Conservation (phyloP, 495 filamentous ascomycete species). For the Podospora conica region DNA sequence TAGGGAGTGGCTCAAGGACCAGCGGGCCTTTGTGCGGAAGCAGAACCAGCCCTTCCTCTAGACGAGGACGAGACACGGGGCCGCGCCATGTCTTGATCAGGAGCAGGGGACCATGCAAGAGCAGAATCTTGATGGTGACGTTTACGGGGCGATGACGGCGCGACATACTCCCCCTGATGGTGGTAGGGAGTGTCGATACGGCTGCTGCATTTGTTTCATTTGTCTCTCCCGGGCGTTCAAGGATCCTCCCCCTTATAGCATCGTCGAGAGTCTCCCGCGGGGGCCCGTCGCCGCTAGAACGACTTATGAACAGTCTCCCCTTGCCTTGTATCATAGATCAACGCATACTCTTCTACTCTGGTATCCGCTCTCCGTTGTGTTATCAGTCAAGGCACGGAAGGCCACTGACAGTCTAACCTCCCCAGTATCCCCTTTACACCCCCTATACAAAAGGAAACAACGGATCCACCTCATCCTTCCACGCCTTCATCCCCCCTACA, state of each 20-base stretch:
- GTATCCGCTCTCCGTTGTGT: neutral
- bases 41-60: constrained; percentile 52
- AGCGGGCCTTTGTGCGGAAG: constrained; percentile 94
- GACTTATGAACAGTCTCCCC: constrained; percentile 15
- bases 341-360: neutral
- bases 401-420: neutral
- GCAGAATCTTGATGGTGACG: neutral
- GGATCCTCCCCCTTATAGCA: constrained; percentile 18
- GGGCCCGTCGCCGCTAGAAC: constrained; percentile 21
- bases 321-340: constrained; percentile 5
- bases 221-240: constrained; percentile 24
- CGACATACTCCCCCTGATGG: neutral
- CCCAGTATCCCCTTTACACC: neutral
- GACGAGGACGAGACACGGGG: neutral
- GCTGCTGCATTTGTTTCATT: neutral
- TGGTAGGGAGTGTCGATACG: neutral
- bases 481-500: constrained; percentile 73
- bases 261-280: constrained; percentile 26
- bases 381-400: neutral
- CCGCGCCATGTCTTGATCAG: constrained; percentile 1
- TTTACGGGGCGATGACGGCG: neutral
- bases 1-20: constrained; percentile 92
- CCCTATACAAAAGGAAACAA: constrained; percentile 55
- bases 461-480: constrained; percentile 70
- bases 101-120: neutral